Percentiles rank a stretch among this genome's conserved stretches.
phyloP scores from a whole-genome alignment of 306 rosid species.

The Hippophae tibetana region DNA sequence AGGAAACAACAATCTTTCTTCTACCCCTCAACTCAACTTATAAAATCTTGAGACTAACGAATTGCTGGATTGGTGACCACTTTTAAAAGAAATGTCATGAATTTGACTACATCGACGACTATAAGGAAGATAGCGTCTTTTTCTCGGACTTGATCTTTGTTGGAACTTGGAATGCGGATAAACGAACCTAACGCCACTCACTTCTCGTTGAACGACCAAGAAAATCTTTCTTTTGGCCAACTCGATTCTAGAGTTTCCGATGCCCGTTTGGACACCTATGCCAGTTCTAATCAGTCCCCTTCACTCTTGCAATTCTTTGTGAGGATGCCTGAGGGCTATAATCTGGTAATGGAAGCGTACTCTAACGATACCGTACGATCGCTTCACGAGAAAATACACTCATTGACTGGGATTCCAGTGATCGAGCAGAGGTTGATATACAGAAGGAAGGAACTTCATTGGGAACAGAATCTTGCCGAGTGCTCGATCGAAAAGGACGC shows the following conservation, averaged over 20 bases:
- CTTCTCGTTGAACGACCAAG: conserved; percentile 4
- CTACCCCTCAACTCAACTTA: too few relatives aligned
- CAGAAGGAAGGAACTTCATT: conserved; percentile 50
- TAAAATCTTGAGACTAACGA: too few relatives aligned
- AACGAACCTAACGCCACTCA: conserved; percentile 43
- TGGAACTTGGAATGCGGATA: conserved; percentile 46
- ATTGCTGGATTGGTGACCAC: too few relatives aligned
- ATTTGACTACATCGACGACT: conserved; percentile 30
- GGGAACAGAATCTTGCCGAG: conserved; percentile 39
- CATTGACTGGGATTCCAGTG: conserved; percentile 36
- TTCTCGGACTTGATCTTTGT: conserved; percentile 41
- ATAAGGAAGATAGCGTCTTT: conserved; percentile 31
- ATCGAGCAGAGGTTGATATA: conserved; percentile 46
- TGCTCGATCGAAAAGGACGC: conserved; percentile 59
- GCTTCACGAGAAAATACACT: conserved; percentile 31
- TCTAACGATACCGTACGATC: conserved; percentile 41
- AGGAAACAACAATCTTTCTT: too few relatives aligned
- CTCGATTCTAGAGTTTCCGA: conserved; percentile 29
- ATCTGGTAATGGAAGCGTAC: conserved; percentile 42
- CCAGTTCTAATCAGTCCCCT: conserved; percentile 7
- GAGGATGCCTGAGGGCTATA: conserved; percentile 37
- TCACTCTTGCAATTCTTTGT: conserved; percentile 51
- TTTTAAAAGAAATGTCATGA: too few relatives aligned
- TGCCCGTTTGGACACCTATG: conserved; percentile 17
- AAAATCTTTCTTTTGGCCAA: conserved; percentile 3